These are phyloP conservation scores for Verticillium zaregamsianum DNA, from an alignment of 2,329 filamentous ascomycete species.

Conservation along the genomic window DNA sequence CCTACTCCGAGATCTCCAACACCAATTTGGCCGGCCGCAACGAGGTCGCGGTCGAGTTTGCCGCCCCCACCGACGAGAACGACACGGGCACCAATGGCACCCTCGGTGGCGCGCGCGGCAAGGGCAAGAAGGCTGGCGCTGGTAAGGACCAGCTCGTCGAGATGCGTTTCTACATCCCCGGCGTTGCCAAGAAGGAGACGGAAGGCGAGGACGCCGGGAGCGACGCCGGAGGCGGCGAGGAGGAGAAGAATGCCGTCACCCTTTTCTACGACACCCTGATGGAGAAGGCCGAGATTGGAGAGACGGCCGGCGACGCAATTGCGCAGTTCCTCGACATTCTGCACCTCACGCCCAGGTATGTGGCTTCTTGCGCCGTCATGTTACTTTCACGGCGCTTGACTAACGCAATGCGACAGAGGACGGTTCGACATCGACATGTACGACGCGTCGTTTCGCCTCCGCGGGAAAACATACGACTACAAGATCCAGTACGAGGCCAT, in stretches of 20 bases:
- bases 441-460: constrained; percentile 92
- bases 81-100: constrained; percentile 71
- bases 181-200: constrained; percentile 72
- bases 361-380: constrained; percentile 1
- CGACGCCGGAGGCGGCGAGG: constrained; percentile 53
- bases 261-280: constrained; percentile 98
- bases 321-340: constrained; percentile 95
- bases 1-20: constrained; percentile 96
- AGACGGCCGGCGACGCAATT: constrained; percentile 97
- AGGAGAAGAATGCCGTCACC: constrained; percentile 92
- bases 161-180: constrained; percentile 98
- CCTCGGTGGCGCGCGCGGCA: constrained; percentile 67
- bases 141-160: constrained; percentile 92
- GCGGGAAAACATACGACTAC: constrained; percentile 99
- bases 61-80: constrained; percentile 66
- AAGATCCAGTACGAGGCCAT: constrained; percentile 98
- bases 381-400: constrained; percentile 11
- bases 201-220: constrained; percentile 72
- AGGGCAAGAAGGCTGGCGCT: constrained; percentile 85
- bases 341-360: constrained; percentile 87
- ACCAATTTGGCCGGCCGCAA: constrained; percentile 97
- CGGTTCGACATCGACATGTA: constrained; percentile 99
- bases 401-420: constrained; percentile 57
- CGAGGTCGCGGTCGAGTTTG: constrained; percentile 94
- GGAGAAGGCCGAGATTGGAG: constrained; percentile 98